Conservation (phyloP, 140 eudicot genomes). For the Senecio squalidus region DNA sequence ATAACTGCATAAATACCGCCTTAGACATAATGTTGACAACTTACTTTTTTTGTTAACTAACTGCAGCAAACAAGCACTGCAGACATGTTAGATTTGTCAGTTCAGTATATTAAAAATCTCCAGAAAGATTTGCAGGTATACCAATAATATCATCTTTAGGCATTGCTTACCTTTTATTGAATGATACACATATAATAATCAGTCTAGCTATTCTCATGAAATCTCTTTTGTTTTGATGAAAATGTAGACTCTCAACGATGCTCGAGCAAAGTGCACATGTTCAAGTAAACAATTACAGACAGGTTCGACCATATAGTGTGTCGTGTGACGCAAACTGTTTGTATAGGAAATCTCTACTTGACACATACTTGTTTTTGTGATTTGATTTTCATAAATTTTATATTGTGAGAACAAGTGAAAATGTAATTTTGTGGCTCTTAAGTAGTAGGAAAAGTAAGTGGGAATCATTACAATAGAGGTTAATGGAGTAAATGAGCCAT, state of each 20-base stretch:
- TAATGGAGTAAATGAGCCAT: background rate
- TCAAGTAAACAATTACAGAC: constrained; percentile 20
- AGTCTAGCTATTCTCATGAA: constrained; percentile 5
- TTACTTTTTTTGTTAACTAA: constrained; percentile 12
- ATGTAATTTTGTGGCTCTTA: background rate
- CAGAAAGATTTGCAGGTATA: constrained; percentile 61
- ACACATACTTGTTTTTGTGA: background rate
- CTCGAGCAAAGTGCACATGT: constrained; percentile 51
- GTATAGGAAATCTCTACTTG: background rate
- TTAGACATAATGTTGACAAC: constrained; percentile 11
- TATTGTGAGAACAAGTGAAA: background rate
- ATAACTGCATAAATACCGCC: background rate
- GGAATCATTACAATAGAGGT: background rate
- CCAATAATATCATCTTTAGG: background rate
- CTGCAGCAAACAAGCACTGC: constrained; percentile 92
- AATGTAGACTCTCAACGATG: constrained; percentile 58
- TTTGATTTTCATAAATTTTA: background rate
- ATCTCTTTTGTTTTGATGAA: constrained; percentile 9
- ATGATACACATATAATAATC: background rate
- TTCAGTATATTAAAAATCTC: constrained; percentile 81
- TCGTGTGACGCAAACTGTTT: background rate
- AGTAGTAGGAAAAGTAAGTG: background rate
- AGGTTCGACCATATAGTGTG: constrained; percentile 7
- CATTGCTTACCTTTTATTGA: constrained; percentile 16
- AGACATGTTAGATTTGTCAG: constrained; percentile 93